These are phyloP conservation scores for Cyclanthera cordifolia DNA, from an alignment of 306 rosid genomes.

Conservation along the genomic window DNA sequence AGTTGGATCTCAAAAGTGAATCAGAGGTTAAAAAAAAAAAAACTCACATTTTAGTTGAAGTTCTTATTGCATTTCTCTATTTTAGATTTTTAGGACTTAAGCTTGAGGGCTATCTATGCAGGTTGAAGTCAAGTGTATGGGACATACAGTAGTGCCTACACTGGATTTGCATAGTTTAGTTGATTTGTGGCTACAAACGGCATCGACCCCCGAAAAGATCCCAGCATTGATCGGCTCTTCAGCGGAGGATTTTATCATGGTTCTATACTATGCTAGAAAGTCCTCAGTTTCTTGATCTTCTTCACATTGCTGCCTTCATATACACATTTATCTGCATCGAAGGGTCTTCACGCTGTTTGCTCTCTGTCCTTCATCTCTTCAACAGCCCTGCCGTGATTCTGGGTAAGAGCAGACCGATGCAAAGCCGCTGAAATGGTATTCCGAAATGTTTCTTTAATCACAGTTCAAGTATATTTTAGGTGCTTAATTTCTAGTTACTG, in stretches of 20 bases:
- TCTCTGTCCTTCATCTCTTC: neutral
- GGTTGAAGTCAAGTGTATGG: slow-evolving; percentile 92
- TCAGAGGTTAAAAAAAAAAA: slow-evolving; percentile 43
- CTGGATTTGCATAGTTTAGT: slow-evolving; percentile 51
- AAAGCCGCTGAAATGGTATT: neutral
- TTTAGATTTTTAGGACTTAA: neutral
- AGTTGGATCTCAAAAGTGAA: slow-evolving; percentile 50
- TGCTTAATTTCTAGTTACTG: neutral
- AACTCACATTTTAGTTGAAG: neutral
- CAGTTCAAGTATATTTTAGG: neutral
- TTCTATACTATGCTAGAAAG: slow-evolving; percentile 65
- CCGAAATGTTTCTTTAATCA: neutral
- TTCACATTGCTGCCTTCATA: slow-evolving; percentile 4
- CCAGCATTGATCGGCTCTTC: slow-evolving; percentile 70
- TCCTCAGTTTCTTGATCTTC: slow-evolving; percentile 29
- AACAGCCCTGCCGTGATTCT: neutral
- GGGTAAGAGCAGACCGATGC: neutral
- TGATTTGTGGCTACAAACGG: slow-evolving; percentile 71
- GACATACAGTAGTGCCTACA: slow-evolving; percentile 68
- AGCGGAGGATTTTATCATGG: slow-evolving; percentile 86
- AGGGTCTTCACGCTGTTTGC: neutral
- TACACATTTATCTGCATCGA: neutral
- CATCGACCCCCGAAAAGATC: slow-evolving; percentile 40
- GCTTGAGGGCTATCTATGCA: slow-evolving; percentile 19
- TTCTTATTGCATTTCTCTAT: neutral